Base-by-base conservation (phyloP, 371 early-diverging fungal genomes). In the Neoconidiobolus thromboides region DNA sequence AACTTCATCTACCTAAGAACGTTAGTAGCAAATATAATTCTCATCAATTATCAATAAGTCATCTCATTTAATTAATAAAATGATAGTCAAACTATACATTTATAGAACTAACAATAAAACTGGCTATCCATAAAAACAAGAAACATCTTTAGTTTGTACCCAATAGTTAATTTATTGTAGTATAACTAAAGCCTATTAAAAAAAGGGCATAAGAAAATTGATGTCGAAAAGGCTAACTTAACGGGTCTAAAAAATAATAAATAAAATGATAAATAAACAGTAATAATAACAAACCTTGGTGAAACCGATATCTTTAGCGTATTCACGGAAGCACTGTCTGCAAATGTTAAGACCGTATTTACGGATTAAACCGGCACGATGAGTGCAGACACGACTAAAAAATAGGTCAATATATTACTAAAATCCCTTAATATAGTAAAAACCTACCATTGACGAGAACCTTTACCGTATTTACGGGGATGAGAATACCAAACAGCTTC, bases 241-340 rank as follows among this genome's bases (percentile, higher is more conserved):
- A 46, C 57, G 57, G 44, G 57, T 57, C 57, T 57, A 57, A 15
- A 57, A 57, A 57, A 49, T 49, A 49, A 10, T 26, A 26, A 26
- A 26, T 26, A 26, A 26, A 26, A 26, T 26, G 7, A 43, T 43
- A 6, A 10, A 4, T 4, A 15, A 44, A 14, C n/a, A 12, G 6
- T 14, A 12, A 14, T 5, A 10, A 43, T 6, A 44, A 9, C 41
- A 10, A 66, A 76, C 82, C 89, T 94, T 94, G 75, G 77, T 75
- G 83, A 99, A 97, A 67, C 99, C 99, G 79, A 99, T 98, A 73
- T 94, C 95, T 63, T 74, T 76, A 74, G 98, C 82, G 78, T 98
- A 89, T 81, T 98, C 96, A 79, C 98, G 96, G 90, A 99, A 98
- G 87, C 99, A 99, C 82, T 98, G 97, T 83, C 99, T 91, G 88